phyloP scores from a whole-genome alignment of 495 filamentous ascomycete genomes.

The Penicillium canescens region DNA sequence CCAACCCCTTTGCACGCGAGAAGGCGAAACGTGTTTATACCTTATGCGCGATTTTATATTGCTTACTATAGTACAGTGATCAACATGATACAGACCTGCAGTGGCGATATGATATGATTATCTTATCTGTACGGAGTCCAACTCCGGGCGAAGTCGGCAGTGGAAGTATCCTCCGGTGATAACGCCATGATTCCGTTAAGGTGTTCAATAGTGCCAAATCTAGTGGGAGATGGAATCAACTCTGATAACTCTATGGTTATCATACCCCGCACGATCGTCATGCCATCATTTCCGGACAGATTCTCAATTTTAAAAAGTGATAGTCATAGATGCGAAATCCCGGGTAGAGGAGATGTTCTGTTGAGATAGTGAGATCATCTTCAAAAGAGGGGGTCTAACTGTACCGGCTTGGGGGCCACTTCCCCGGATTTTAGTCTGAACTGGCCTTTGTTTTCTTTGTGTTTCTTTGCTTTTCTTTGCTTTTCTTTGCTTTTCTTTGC shows the following conservation, averaged over 20 bases:
- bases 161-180: conserved; percentile 7
- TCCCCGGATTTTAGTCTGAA: conserved; percentile 26
- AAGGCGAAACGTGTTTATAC: conserved; percentile 4
- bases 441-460: conserved; percentile 1
- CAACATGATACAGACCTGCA: neutral
- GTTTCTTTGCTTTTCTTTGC: neutral
- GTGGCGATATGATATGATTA: neutral
- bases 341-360: neutral
- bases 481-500: neutral
- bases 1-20: neutral
- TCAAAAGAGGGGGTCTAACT: conserved; percentile 1
- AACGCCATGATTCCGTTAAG: neutral
- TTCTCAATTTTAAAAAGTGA: neutral
- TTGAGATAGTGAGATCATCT: conserved; percentile 13
- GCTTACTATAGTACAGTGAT: neutral
- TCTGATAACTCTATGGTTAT: neutral
- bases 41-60: neutral
- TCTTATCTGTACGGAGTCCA: conserved; percentile 3
- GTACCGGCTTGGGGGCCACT: conserved; percentile 9
- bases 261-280: conserved; percentile 28
- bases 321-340: neutral
- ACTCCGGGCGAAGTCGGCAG: neutral
- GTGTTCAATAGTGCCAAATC: neutral
- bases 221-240: too few relatives aligned
- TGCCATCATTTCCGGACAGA: conserved; percentile 9